Base-by-base conservation (phyloP, 805 yeast species). In the Nakazawaea holstii region DNA sequence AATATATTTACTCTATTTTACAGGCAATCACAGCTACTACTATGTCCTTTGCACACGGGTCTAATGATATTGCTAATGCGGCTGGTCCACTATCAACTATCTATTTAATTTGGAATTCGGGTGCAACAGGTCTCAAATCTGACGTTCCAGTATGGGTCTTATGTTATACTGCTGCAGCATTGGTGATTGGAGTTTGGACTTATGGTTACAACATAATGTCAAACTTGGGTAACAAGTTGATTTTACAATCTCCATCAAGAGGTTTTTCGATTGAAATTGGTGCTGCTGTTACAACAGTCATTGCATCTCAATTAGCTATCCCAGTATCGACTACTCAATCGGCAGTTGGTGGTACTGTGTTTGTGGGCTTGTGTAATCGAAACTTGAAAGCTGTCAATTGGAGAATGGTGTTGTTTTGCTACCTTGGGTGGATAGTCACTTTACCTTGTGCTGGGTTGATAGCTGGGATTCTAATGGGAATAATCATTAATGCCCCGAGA, bases 31-130 rank as follows among this genome's bases (percentile, higher is more conserved):
- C 91, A 37, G 91, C 92, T 13, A 76, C 81, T 55, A 84, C 89
- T 43, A 83, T 84, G 84, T 84, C 91, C 1, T 83, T 85, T 63
- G 87, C 91, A 6, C 92, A 84, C 59, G 92, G 92, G 48, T 82
- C 92, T 35, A 84, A 84, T 59, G 92, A 84, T 66, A 82, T 85
- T 52, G 75, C 89, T 42, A 84, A 84, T 56, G 90, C 92, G 35
- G 76, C 86, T 30, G 91, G 89, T 54, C 91, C 92, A 31, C 70
- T 82, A 55, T 68, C 89, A 39, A 74, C 89, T 11, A 75, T 84
- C 20, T 84, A 80, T 61, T 64, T 71, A 38, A 69, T 80, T 26
- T 84, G 90, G 89, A 62, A 62, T 20, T 64, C 78, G 32, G 78
- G 80, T 55, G 59, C 66, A 3, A 67, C 70, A 43, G 59, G 64